phyloP scores from a whole-genome alignment of 192 early-diverging fungal genomes.

The Thamnidium elegans region DNA sequence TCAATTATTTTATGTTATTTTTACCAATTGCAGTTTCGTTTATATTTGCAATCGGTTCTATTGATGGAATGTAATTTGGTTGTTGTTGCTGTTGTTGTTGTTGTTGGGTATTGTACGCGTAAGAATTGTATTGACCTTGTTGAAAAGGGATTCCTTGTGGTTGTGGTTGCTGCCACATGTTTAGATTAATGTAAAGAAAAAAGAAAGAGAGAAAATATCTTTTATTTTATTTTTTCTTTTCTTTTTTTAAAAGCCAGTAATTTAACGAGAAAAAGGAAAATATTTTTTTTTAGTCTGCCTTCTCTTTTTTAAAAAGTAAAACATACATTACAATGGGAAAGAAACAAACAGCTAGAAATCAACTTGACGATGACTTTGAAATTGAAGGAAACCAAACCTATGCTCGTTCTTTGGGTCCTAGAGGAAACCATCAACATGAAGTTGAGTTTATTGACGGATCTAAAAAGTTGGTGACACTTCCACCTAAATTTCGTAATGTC shows the following conservation, averaged over 20 bases:
- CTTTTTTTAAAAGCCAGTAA: too few species aligned
- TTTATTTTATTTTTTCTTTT: too few species aligned
- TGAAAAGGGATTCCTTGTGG: too few species aligned
- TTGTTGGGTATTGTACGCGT: background rate
- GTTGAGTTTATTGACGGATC: constrained; percentile 52
- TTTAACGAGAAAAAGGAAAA: background rate
- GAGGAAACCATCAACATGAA: constrained; percentile 75
- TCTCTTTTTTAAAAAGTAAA: background rate
- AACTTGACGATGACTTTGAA: constrained; percentile 19
- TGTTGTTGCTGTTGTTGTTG: constrained; percentile 5
- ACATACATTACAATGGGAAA: constrained; percentile 22
- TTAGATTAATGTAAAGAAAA: too few species aligned
- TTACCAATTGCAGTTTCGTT: too few species aligned
- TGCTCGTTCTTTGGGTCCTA: constrained; percentile 59
- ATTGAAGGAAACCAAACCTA: constrained; percentile 43
- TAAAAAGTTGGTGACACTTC: constrained; percentile 65
- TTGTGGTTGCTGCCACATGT: background rate
- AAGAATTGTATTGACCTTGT: background rate
- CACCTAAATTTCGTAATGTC: constrained; percentile 73
- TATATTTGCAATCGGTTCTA: too few species aligned
- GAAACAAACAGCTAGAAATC: constrained; percentile 21
- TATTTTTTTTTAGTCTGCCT: constrained; percentile 2
- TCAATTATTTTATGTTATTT: background rate
- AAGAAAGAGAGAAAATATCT: too few species aligned
- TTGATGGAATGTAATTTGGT: background rate